A percentile compares a stretch with the other conserved stretches of the same genome.
These are phyloP conservation scores for Solanum infundibuliforme DNA, from an alignment of 257 asterid genomes.

Conservation along the genomic window DNA sequence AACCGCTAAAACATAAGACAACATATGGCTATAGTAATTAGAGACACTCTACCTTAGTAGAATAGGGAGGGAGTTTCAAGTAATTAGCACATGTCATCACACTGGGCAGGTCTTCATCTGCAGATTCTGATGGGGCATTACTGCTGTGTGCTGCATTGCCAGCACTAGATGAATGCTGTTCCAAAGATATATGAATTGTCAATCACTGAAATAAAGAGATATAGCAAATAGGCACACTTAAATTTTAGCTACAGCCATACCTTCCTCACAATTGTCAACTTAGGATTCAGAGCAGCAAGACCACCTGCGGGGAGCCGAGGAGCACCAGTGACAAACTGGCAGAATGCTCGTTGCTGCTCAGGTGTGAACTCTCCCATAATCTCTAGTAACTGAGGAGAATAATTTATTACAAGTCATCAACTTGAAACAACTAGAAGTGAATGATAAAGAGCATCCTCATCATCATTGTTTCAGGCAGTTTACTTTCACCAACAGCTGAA, in stretches of 20 bases:
- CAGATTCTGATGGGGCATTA: constrained; percentile 63
- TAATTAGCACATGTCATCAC: constrained; percentile 99
- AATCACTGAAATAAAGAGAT: not conserved
- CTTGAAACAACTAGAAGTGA: not conserved
- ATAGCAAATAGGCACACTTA: not conserved
- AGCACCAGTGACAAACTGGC: constrained; percentile 98
- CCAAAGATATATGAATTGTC: not conserved
- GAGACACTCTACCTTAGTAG: constrained; percentile 56
- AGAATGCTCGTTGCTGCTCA: constrained; percentile 87
- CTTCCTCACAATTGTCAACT: constrained; percentile 95
- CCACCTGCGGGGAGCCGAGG: constrained; percentile 98
- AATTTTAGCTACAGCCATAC: constrained; percentile 17
- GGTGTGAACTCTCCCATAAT: constrained; percentile 90
- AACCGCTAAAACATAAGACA: not conserved
- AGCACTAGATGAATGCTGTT: constrained; percentile 69
- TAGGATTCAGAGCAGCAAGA: constrained; percentile 78
- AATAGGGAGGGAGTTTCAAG: constrained; percentile 97
- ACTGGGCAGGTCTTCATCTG: constrained; percentile 94
- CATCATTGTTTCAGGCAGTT: not conserved
- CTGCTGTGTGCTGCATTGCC: constrained; percentile 38
- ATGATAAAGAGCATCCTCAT: not conserved
- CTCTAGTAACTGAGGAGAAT: constrained; percentile 65
- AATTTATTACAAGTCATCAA: not conserved
- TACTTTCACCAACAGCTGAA: not conserved
- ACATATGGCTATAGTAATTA: not conserved